phyloP scores from a whole-genome alignment of 1,139 yeast genomes.

The Debaryomyces nepalensis region DNA sequence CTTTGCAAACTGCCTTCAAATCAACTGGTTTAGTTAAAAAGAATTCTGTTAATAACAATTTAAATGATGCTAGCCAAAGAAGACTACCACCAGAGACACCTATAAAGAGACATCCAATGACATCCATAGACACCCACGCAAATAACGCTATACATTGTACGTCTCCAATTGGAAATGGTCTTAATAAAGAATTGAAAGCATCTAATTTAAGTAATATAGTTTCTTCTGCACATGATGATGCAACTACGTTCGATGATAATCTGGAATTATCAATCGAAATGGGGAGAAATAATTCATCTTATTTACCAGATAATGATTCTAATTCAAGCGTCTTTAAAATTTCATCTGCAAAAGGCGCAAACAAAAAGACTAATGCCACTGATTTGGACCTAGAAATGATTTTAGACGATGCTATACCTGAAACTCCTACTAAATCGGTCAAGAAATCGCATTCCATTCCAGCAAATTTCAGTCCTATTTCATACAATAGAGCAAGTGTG shows the following conservation, averaged over 20 bases:
- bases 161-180: conserved; percentile 16
- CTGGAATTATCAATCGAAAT: conserved; percentile 45
- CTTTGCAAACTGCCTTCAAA: conserved; percentile 82
- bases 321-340: conserved; percentile 43
- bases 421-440: conserved; percentile 50
- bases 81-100: conserved; percentile 79
- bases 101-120: conserved; percentile 63
- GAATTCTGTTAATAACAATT: conserved; percentile 48
- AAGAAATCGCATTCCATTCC: conserved; percentile 39
- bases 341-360: conserved; percentile 24
- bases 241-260: conserved; percentile 22
- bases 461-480: conserved; percentile 36
- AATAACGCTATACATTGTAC: conserved; percentile 15
- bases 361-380: conserved; percentile 17
- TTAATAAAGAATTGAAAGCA: conserved; percentile 18
- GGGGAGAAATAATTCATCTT: conserved; percentile 40
- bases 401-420: conserved; percentile 34
- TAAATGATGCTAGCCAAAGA: conserved; percentile 19
- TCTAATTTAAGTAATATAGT: conserved; percentile 24
- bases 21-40: conserved; percentile 78
- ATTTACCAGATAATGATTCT: conserved; percentile 33
- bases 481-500: conserved; percentile 18
- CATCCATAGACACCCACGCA: conserved; percentile 32
- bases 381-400: conserved; percentile 34
- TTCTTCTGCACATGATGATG: conserved; percentile 26